Percentiles rank a stretch among this genome's conserved stretches.
phyloP scores from a whole-genome alignment of 1,284 basidiomycete genomes.

The Chalciporus sp. region DNA sequence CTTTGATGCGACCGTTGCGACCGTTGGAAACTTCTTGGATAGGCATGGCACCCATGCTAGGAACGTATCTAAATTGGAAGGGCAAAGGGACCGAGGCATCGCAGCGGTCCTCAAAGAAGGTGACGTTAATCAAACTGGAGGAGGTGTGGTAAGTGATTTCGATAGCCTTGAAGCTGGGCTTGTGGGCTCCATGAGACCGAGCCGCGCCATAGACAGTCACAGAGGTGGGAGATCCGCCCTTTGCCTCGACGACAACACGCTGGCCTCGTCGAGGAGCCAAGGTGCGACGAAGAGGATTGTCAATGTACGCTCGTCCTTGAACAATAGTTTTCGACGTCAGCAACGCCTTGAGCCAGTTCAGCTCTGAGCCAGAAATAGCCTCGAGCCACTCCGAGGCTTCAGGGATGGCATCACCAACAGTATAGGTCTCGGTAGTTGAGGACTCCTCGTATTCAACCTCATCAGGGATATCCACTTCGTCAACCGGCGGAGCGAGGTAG shows the following conservation, averaged over 20 bases:
- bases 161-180: constrained; percentile 80
- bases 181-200: constrained; percentile 79
- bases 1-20: constrained; percentile 92
- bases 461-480: constrained; percentile 39
- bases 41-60: constrained; percentile 87
- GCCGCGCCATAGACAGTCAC: constrained; percentile 76
- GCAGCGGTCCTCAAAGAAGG: constrained; percentile 83
- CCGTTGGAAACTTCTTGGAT: constrained; percentile 89
- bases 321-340: constrained; percentile 83
- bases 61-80: constrained; percentile 87
- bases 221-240: constrained; percentile 52
- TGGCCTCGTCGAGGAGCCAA: constrained; percentile 84
- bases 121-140: constrained; percentile 69
- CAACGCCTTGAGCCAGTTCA: constrained; percentile 89
- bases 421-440: constrained; percentile 55
- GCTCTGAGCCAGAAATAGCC: constrained; percentile 76
- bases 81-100: constrained; percentile 79
- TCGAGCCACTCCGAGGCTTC: constrained; percentile 79
- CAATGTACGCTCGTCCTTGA: constrained; percentile 81
- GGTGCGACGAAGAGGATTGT: constrained; percentile 89
- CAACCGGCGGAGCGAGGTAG: constrained; percentile 74
- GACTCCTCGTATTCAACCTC: constrained; percentile 52
- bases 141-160: constrained; percentile 67
- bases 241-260: constrained; percentile 64
- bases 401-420: constrained; percentile 61